phyloP scores from a whole-genome alignment of 495 filamentous ascomycete genomes.

The Tuber melanosporum region DNA sequence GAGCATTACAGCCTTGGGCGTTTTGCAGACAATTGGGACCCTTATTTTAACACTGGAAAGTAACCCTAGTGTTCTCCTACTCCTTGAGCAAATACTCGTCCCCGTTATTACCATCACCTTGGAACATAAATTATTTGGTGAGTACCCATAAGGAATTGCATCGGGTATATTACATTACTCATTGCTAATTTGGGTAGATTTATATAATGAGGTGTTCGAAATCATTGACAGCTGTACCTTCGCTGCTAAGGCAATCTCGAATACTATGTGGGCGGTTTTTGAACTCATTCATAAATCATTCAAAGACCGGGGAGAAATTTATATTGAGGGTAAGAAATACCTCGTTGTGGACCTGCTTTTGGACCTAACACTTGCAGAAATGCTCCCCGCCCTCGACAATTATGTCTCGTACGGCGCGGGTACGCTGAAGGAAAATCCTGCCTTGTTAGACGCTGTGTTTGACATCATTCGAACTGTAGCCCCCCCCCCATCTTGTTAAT shows the following conservation, averaged over 20 bases:
- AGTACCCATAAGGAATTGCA: constrained; percentile 12
- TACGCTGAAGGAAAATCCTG: constrained; percentile 71
- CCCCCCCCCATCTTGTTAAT: background rate
- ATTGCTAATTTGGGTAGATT: constrained; percentile 50
- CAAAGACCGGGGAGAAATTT: constrained; percentile 92
- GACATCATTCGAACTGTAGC: constrained; percentile 70
- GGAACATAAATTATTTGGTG: constrained; percentile 90
- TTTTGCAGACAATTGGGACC: constrained; percentile 95
- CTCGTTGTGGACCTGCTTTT: constrained; percentile 4
- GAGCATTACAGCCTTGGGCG: constrained; percentile 93
- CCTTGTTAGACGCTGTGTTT: constrained; percentile 77
- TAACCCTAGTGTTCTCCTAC: constrained; percentile 85
- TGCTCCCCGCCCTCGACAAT: constrained; percentile 96
- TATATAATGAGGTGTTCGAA: constrained; percentile 97
- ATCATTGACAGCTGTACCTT: constrained; percentile 99
- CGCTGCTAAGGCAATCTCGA: constrained; percentile 86
- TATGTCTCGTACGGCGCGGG: constrained; percentile 85
- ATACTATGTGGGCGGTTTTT: constrained; percentile 97
- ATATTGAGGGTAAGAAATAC: constrained; percentile 58
- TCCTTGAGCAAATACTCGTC: constrained; percentile 92
- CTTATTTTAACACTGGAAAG: constrained; percentile 94
- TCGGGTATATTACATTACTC: constrained; percentile 29
- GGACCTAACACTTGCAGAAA: constrained; percentile 51
- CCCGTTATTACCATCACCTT: constrained; percentile 92
- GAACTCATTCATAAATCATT: constrained; percentile 94